Percentiles rank a stretch among this genome's conserved stretches.
phyloP scores from a whole-genome alignment of 768 basidiomycete species.

The Pisolithus sp. region DNA sequence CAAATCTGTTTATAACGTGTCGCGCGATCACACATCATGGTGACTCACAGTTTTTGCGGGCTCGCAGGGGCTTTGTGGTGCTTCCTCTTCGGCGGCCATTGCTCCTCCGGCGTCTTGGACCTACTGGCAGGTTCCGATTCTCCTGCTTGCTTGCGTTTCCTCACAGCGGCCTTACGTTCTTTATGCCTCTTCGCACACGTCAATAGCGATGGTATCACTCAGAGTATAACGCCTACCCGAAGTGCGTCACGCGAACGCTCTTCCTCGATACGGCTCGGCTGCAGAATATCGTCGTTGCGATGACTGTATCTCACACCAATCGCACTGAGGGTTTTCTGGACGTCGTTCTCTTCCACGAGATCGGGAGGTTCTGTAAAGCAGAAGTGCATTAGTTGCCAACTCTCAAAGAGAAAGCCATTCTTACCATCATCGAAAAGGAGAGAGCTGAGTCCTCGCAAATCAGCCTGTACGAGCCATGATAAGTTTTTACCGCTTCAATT shows the following conservation, averaged over 20 bases:
- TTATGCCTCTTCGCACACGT: slow-evolving; percentile 20
- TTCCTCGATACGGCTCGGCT: slow-evolving; percentile 62
- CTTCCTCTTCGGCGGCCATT: slow-evolving; percentile 62
- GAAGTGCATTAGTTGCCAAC: background rate
- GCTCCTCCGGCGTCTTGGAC: slow-evolving; percentile 30
- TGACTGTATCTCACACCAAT: slow-evolving; percentile 71
- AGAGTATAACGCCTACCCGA: slow-evolving; percentile 30
- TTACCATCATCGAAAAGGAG: slow-evolving; percentile 69
- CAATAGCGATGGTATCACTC: slow-evolving; percentile 1
- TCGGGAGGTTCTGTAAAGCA: slow-evolving; percentile 33
- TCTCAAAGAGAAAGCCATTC: slow-evolving; percentile 5
- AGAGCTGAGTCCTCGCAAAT: slow-evolving; percentile 53
- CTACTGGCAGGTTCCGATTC: slow-evolving; percentile 7
- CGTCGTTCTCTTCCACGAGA: slow-evolving; percentile 38
- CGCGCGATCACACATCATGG: background rate
- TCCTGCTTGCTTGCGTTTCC: slow-evolving; percentile 15
- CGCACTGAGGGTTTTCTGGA: slow-evolving; percentile 50
- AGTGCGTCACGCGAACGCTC: slow-evolving; percentile 51
- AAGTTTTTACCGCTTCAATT: background rate
- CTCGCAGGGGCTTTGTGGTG: slow-evolving; percentile 46
- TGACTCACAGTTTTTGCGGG: slow-evolving; percentile 47
- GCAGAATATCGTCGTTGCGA: slow-evolving; percentile 64
- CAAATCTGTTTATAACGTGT: background rate
- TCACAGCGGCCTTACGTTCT: slow-evolving; percentile 15
- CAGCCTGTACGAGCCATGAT: slow-evolving; percentile 30